Evolutionary conservation across 805 yeast species (phyloP).

Genomic region (Torulaspora microellipsoides): DNA sequence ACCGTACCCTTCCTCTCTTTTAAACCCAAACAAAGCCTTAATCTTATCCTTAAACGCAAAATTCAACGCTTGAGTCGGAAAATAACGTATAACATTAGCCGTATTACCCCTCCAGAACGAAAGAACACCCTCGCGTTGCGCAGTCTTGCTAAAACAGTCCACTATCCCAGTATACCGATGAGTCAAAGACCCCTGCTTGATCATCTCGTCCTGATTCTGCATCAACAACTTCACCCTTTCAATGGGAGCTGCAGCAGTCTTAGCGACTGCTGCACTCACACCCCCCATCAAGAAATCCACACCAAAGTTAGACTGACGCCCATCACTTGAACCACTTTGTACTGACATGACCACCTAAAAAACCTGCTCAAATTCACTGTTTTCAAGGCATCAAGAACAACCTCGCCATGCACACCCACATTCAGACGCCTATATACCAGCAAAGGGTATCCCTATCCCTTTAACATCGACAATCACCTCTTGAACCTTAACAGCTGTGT

Average conservation of each 20-base stretch:
- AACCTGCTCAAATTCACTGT: too few species aligned
- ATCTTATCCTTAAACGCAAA: conserved; percentile 95
- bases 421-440: too few species aligned
- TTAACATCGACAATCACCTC: too few species aligned
- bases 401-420: too few species aligned
- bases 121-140: conserved; percentile 79
- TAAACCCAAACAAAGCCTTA: conserved; percentile 89
- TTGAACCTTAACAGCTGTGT: too few species aligned
- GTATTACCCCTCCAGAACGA: conserved; percentile 99
- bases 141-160: conserved; percentile 89
- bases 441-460: too few species aligned
- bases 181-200: conserved; percentile 89
- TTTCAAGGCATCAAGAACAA: too few species aligned
- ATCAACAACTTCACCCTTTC: conserved; percentile 86
- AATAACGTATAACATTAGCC: conserved; percentile 93
- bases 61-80: conserved; percentile 97
- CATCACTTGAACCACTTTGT: too few species aligned
- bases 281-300: conserved; percentile 88
- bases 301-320: conserved; percentile 38
- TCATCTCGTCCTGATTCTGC: conserved; percentile 95
- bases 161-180: conserved; percentile 75
- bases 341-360: too few species aligned
- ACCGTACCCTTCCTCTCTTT: conserved; percentile 80
- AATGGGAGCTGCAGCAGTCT: conserved; percentile 94
- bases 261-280: conserved; percentile 95